These are phyloP conservation scores for Yarrowia osloensis DNA, from an alignment of 805 yeast genomes.

Conservation along the genomic window DNA sequence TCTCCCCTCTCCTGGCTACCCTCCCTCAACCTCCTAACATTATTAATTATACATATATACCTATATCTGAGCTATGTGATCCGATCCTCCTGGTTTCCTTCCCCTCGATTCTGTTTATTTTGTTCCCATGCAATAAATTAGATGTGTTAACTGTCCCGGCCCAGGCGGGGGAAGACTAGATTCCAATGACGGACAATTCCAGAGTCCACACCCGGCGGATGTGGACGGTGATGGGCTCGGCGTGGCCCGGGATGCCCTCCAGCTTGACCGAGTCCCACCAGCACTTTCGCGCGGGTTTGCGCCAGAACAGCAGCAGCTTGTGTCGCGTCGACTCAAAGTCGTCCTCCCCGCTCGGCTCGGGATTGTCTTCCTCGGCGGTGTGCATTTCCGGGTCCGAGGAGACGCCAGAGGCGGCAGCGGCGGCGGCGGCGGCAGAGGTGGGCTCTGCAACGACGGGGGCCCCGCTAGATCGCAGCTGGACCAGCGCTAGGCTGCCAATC, in stretches of 20 bases:
- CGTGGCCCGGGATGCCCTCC: constrained; percentile 41
- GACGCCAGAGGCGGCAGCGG: neutral
- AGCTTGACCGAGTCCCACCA: constrained; percentile 77
- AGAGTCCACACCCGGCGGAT: constrained; percentile 95
- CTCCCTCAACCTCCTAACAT: neutral
- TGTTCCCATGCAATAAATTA: constrained; percentile 27
- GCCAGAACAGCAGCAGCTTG: constrained; percentile 87
- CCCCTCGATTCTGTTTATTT: neutral
- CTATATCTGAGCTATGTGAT: constrained; percentile 1
- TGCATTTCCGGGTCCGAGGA: neutral
- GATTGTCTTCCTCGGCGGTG: neutral
- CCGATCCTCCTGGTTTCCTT: neutral
- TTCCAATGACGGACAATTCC: constrained; percentile 87
- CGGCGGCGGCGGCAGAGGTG: neutral
- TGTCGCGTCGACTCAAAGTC: constrained; percentile 43
- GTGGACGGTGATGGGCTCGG: constrained; percentile 64
- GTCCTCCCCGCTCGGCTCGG: neutral
- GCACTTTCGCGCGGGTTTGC: constrained; percentile 97
- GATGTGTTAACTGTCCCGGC: neutral
- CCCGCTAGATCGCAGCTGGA: constrained; percentile 44
- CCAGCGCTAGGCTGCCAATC: constrained; percentile 78
- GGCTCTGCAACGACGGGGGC: neutral
- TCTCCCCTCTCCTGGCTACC: too few species aligned
- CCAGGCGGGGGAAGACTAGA: constrained; percentile 37
- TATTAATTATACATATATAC: constrained; percentile 7